phyloP scores from a whole-genome alignment of 352 stramenopile genomes.

The Phytophthora chlamydospora region DNA sequence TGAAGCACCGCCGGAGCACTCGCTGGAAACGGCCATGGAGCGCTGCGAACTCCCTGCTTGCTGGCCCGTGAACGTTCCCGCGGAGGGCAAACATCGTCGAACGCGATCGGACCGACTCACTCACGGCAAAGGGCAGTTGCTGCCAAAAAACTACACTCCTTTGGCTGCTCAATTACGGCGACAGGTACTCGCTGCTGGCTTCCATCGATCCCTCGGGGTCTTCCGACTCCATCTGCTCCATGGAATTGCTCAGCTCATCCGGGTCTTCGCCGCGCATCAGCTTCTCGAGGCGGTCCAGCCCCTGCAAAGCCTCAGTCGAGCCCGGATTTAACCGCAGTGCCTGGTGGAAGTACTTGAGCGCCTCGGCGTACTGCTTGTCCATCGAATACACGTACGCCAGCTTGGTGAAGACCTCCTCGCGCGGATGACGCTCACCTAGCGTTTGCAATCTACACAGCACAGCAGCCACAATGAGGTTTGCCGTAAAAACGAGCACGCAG shows the following conservation, averaged over 20 bases:
- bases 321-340: slow-evolving; percentile 65
- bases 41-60: too few relatives aligned
- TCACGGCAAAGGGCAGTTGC: background rate
- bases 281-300: slow-evolving; percentile 78
- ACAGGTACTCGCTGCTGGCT: slow-evolving; percentile 48
- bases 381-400: slow-evolving; percentile 76
- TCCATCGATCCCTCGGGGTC: slow-evolving; percentile 66
- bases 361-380: slow-evolving; percentile 70
- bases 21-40: slow-evolving; percentile 18
- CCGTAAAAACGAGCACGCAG: background rate
- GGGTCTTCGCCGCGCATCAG: slow-evolving; percentile 80
- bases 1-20: slow-evolving; percentile 17
- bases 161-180: slow-evolving; percentile 22
- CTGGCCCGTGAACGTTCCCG: too few relatives aligned
- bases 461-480: slow-evolving; percentile 12
- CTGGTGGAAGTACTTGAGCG: slow-evolving; percentile 73
- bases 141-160: slow-evolving; percentile 10
- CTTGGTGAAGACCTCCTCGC: slow-evolving; percentile 79
- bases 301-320: slow-evolving; percentile 54
- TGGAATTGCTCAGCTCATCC: slow-evolving; percentile 67
- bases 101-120: background rate
- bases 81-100: too few relatives aligned
- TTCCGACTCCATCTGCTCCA: slow-evolving; percentile 65
- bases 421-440: slow-evolving; percentile 54
- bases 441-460: slow-evolving; percentile 38